These are phyloP conservation scores for Fragaria ananassa DNA, from an alignment of 306 rosid genomes.

Conservation along the genomic window DNA sequence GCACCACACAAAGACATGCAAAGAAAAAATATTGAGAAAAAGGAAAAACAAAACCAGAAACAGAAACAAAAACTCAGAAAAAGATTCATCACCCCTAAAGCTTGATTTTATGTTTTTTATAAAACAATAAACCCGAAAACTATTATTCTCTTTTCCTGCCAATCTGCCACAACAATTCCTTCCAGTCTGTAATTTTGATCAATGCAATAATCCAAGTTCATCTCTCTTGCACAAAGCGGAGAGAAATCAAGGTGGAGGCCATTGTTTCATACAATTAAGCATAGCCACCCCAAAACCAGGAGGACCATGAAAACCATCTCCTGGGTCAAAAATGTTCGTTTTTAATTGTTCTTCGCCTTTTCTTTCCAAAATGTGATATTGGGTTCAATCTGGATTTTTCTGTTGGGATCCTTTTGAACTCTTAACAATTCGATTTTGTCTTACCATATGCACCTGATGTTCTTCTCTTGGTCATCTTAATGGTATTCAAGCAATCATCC, in stretches of 20 bases:
- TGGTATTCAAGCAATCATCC: neutral
- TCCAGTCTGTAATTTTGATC: neutral
- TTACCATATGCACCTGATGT: neutral
- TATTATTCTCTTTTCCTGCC: conserved; percentile 12
- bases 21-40: neutral
- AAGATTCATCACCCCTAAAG: neutral
- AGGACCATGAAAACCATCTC: conserved; percentile 38
- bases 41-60: conserved; percentile 2
- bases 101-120: conserved; percentile 7
- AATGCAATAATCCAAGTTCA: conserved; percentile 6
- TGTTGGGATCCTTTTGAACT: neutral
- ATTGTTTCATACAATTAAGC: neutral
- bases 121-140: conserved; percentile 15
- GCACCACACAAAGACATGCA: conserved; percentile 23
- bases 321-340: conserved; percentile 20
- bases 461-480: conserved; percentile 1
- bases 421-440: neutral
- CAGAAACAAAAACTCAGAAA: neutral
- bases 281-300: conserved; percentile 34
- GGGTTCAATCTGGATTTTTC: conserved; percentile 7
- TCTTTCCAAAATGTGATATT: conserved; percentile 2
- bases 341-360: neutral
- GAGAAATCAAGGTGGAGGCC: conserved; percentile 5
- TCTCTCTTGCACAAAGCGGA: conserved; percentile 17
- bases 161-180: conserved; percentile 9